Evolutionary conservation across 257 asterid genomes (phyloP), one percentile per base, ranked within the genome.

Genomic region (Solanum rostratum): DNA sequence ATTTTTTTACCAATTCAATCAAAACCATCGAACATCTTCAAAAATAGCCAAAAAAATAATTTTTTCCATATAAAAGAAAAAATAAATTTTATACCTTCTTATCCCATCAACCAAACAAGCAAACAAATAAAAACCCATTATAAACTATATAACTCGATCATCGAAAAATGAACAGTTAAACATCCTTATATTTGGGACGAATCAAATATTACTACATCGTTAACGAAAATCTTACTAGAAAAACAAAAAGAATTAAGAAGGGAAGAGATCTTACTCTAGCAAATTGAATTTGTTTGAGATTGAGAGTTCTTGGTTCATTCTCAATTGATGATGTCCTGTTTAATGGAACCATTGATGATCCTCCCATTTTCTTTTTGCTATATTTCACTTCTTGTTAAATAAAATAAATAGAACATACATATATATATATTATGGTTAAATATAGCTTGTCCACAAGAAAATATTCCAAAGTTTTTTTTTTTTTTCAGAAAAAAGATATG

Each of bases 261-360:
- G n/a, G 3, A 57, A 66, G 22, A 50, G 16, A 11, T 49, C 30
- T 19, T 59, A 82, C 91, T 81, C 91, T 86, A 5, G 91, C 91
- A 70, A 74, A 57, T n/a, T 88, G 89, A 74, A 88, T 76, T 84
- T 88, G 89, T 4, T 78, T 20, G 37, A 84, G 63, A 50, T 69
- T 84, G 2, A 88, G 91, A 30, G 91, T 88, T 18, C 85, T 81
- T 24, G 89, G 91, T 54, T 88, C 91, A 49, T 55, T 78, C 33
- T 88, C 91, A 27, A 86, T 88, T 3, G 91, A 88, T 22, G 91
- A 88, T 27, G 43, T 82, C 69, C 91, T 82, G 10, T 86, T 80
- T 55, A 88, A 39, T 14, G 54, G 41, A 62, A 80, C 79, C 84
- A 83, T 12, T 11, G 86, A 22, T 20, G 83, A 16, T 27, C 24